Conservation (phyloP, 768 basidiomycete genomes). For the Pleurotus salmoneostramineus region DNA sequence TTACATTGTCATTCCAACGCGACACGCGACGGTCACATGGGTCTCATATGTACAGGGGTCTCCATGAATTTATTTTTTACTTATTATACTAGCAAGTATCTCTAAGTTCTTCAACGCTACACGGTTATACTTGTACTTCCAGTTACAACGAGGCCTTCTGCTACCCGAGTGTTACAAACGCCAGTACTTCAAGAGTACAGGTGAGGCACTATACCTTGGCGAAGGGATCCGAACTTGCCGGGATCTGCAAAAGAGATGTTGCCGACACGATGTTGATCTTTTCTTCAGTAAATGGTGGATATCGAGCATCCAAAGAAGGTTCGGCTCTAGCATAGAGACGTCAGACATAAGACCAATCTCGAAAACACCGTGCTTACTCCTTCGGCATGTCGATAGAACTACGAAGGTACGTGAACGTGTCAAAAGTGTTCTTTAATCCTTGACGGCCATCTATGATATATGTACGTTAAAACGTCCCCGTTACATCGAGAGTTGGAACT, state of each 20-base stretch:
- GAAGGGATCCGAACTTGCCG: conserved; percentile 3
- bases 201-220: background rate
- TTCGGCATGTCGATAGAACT: conserved; percentile 46
- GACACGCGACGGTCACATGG: no score
- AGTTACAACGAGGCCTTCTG: no score
- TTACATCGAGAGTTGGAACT: background rate
- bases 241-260: conserved; percentile 18
- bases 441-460: conserved; percentile 48
- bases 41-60: no score
- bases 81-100: no score
- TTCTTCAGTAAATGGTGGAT: conserved; percentile 49
- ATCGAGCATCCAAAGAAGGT: conserved; percentile 32
- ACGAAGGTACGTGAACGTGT: conserved; percentile 49
- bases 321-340: conserved; percentile 30
- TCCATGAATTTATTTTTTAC: no score
- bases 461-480: conserved; percentile 2
- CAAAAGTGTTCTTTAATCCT: conserved; percentile 47
- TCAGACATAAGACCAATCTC: background rate
- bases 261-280: conserved; percentile 25
- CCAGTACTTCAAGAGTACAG: no score
- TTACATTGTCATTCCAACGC: background rate
- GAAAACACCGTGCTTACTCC: conserved; percentile 30
- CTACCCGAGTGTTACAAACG: no score
- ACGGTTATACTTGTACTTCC: no score
- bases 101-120: no score